phyloP scores from a whole-genome alignment of 2,329 filamentous ascomycete genomes.

The Monilinia fructigena region DNA sequence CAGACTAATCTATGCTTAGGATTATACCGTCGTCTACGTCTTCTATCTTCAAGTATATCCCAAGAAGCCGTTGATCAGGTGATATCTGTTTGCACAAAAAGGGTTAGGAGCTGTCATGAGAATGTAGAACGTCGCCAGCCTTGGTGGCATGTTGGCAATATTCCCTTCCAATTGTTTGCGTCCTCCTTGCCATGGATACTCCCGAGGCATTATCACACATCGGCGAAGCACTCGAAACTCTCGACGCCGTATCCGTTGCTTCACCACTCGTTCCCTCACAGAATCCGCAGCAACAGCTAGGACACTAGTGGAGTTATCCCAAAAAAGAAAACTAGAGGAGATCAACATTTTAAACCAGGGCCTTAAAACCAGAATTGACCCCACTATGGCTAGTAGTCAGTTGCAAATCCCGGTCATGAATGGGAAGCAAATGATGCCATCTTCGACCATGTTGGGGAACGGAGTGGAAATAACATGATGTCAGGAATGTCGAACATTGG shows the following conservation, averaged over 20 bases:
- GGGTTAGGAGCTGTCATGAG: constrained; percentile 27
- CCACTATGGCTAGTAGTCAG: background rate
- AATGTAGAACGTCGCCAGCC: constrained; percentile 25
- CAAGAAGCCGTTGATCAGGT: constrained; percentile 11
- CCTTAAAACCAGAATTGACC: background rate
- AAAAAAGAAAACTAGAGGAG: constrained; percentile 28
- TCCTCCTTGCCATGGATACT: constrained; percentile 30
- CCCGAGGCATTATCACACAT: constrained; percentile 29
- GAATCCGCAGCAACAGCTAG: constrained; percentile 31
- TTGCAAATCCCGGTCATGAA: background rate
- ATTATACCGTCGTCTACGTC: constrained; percentile 17
- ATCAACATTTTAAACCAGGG: constrained; percentile 14
- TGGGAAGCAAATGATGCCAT: background rate
- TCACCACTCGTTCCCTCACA: constrained; percentile 27
- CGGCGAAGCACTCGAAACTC: constrained; percentile 28
- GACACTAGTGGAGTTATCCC: constrained; percentile 30
- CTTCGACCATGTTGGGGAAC: constrained; percentile 11
- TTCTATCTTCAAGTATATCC: constrained; percentile 13
- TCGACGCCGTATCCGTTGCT: constrained; percentile 28
- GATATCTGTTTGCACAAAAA: background rate
- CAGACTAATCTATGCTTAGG: constrained; percentile 17
- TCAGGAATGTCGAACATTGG: background rate
- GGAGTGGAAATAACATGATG: background rate
- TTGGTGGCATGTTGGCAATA: constrained; percentile 33
- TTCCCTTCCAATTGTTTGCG: constrained; percentile 31